Evolutionary conservation across 1,139 yeast species (phyloP), one percentile per base, ranked within the genome.

Genomic region (Candida albicans): DNA sequence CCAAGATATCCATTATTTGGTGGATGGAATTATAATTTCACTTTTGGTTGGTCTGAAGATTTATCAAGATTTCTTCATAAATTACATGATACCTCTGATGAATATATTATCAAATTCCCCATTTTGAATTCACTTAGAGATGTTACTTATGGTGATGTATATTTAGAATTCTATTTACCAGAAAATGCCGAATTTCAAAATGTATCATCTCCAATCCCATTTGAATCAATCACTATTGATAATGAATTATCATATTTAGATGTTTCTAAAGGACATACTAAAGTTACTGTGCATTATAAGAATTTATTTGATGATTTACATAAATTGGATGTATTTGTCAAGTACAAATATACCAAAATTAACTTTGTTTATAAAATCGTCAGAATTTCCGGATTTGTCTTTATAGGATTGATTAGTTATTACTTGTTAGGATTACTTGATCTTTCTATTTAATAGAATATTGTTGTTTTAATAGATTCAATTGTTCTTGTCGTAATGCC

Each of bases 1-100:
- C 99, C 99, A 44, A 78, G 99, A 61, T 93, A 75, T 70, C 99
- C 99, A 10, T 59, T 93, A 8, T 87, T 89, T 67, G 99, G 99
- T 40, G 95, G 91, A 34, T 93, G 99, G 99, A 79, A 84, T 56
- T 93, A 90, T 67, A 90, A 93, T 67, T 93, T 89, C 71, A 93
- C 99, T 15, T 68, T 93, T 57, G 98, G 98, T 7, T 95, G 96
- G 96, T 80, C 84, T 45, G 78, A 81, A 52, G 69, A 73, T 33
- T 67, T 90, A 38, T 59, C 69, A 25, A 68, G 78, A 40, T 82
- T 75, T 54, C 70, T 89, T 46, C 80, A 67, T 52, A 61, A 62
- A 49, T 53, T 69, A 11, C 53, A 62, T 18, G 63, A 59, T 12
- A 62, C 64, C 9, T 60, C 62, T n/a, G 84, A 82, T 49, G 74